phyloP scores from a whole-genome alignment of 2,329 filamentous ascomycete species.

The Botryosphaeria dothidea region DNA sequence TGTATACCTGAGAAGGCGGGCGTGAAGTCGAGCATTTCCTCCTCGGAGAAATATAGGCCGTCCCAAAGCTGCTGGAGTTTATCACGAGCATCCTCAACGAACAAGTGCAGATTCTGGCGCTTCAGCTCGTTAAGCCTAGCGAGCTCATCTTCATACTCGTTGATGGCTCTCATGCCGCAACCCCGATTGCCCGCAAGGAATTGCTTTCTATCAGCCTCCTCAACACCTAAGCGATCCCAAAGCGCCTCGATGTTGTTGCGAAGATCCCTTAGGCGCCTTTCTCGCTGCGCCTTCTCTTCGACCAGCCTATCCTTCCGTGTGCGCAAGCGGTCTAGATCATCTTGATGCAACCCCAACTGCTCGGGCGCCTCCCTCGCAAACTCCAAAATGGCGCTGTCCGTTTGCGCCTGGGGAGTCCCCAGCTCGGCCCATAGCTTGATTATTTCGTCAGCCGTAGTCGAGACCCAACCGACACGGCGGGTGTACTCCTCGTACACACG shows the following conservation, averaged over 20 bases:
- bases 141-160: conserved; percentile 93
- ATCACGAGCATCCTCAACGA: conserved; percentile 90
- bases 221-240: conserved; percentile 85
- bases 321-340: conserved; percentile 74
- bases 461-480: conserved; percentile 74
- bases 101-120: conserved; percentile 89
- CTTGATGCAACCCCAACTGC: conserved; percentile 87
- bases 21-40: conserved; percentile 98
- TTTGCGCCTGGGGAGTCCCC: conserved; percentile 90
- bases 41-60: conserved; percentile 87
- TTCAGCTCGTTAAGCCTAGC: conserved; percentile 86
- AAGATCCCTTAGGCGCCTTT: conserved; percentile 76
- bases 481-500: conserved; percentile 97
- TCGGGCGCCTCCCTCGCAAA: conserved; percentile 88
- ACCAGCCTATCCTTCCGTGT: conserved; percentile 77
- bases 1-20: conserved; percentile 74
- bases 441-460: conserved; percentile 75
- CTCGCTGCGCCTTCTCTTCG: conserved; percentile 85
- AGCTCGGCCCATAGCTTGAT: conserved; percentile 96
- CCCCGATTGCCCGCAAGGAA: conserved; percentile 89
- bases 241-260: conserved; percentile 76
- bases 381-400: conserved; percentile 83
- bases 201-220: conserved; percentile 77
- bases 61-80: conserved; percentile 97
- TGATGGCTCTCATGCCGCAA: conserved; percentile 87